phyloP scores from a whole-genome alignment of 106 monocot species.

The Dioscorea alata region DNA sequence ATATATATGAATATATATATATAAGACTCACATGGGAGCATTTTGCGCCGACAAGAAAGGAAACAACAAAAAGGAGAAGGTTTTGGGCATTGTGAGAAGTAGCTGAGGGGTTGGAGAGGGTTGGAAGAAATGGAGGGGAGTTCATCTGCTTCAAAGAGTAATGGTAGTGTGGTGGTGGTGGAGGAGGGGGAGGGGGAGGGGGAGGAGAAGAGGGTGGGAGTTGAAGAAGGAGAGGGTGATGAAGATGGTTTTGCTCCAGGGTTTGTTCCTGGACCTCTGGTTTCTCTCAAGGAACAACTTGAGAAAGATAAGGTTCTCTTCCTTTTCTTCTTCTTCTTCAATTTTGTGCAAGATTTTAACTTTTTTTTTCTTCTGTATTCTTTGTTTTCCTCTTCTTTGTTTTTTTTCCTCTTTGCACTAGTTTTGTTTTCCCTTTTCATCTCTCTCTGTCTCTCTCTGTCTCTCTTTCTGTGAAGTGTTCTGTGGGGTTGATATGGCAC shows the following conservation, averaged over 20 bases:
- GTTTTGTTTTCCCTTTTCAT: not conserved
- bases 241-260: constrained; percentile 11
- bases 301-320: constrained; percentile 40
- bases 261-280: constrained; percentile 35
- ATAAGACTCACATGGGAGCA: not conserved
- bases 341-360: not conserved
- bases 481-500: not conserved
- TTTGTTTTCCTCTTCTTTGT: no score
- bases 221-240: not conserved
- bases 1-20: not conserved
- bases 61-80: not conserved
- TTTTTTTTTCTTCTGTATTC: not conserved
- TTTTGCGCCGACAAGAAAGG: not conserved
- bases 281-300: constrained; percentile 40
- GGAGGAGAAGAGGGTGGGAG: not conserved
- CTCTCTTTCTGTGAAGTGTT: not conserved
- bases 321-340: not conserved
- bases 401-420: no score
- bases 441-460: not conserved
- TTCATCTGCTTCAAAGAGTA: constrained; percentile 2
- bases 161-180: not conserved
- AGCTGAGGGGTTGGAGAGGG: not conserved
- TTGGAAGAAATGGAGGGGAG: constrained; percentile 9
- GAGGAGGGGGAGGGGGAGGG: not conserved
- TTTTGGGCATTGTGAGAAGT: no score